Percentiles rank a stretch among this genome's conserved stretches.
Conservation (phyloP, 192 early-diverging fungal species). For the Coemansia sp. region DNA sequence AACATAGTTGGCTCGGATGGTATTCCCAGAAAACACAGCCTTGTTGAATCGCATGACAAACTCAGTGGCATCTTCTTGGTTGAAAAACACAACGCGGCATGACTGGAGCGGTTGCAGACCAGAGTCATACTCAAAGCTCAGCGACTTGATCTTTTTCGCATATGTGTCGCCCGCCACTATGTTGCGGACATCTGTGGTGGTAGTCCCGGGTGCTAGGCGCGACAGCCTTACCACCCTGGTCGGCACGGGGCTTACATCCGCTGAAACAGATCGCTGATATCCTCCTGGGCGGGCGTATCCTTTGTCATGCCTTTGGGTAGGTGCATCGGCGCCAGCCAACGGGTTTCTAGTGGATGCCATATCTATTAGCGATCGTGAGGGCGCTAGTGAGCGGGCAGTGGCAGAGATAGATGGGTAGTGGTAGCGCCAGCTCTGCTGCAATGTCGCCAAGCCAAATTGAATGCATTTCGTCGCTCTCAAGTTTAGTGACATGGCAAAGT, state of each 20-base stretch:
- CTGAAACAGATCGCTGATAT: neutral
- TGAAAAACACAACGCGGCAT: conserved; percentile 29
- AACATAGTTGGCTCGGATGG: conserved; percentile 29
- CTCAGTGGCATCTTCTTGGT: conserved; percentile 12
- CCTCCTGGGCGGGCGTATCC: neutral
- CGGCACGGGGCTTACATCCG: conserved; percentile 23
- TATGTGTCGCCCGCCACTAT: neutral
- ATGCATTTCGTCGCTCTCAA: neutral
- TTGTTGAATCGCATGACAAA: conserved; percentile 20
- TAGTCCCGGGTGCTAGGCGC: conserved; percentile 30
- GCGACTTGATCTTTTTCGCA: conserved; percentile 13
- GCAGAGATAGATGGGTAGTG: neutral
- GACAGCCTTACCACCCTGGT: conserved; percentile 30
- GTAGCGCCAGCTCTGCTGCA: neutral
- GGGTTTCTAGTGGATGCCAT: neutral
- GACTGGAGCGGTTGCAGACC: conserved; percentile 29
- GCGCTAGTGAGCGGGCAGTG: neutral
- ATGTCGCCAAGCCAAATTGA: neutral
- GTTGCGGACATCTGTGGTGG: conserved; percentile 21
- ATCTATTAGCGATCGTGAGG: neutral
- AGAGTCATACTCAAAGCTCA: conserved; percentile 38
- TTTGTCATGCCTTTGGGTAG: conserved; percentile 4
- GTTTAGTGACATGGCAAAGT: neutral
- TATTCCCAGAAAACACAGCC: conserved; percentile 14
- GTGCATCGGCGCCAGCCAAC: neutral